phyloP scores from a whole-genome alignment of 2,329 filamentous ascomycete species.

The Trichothecium sympodiale region DNA sequence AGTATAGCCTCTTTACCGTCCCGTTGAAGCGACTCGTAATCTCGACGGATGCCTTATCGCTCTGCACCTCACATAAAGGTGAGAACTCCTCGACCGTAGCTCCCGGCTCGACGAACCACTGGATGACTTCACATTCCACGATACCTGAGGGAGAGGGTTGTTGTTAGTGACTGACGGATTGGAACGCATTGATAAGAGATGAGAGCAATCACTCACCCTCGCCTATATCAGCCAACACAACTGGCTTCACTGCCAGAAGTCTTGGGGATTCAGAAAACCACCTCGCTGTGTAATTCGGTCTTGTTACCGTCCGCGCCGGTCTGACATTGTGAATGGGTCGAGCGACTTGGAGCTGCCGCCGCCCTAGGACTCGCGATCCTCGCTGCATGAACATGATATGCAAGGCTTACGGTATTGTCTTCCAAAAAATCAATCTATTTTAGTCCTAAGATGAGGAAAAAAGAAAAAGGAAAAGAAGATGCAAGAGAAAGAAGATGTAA shows the following conservation, averaged over 20 bases:
- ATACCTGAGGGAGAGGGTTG: conserved; percentile 52
- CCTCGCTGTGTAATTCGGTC: conserved; percentile 21
- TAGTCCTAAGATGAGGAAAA: conserved; percentile 3
- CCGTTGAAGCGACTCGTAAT: conserved; percentile 95
- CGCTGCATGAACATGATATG: conserved; percentile 44
- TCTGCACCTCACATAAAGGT: conserved; percentile 94
- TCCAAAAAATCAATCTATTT: no score
- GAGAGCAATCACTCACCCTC: conserved; percentile 45
- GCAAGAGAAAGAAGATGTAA: not conserved
- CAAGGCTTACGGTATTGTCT: not conserved
- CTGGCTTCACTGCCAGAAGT: conserved; percentile 59
- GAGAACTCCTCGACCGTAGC: conserved; percentile 97
- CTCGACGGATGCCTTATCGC: conserved; percentile 83
- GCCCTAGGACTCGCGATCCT: conserved; percentile 33
- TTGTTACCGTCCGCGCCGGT: conserved; percentile 7
- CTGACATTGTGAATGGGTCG: no score
- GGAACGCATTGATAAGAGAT: not conserved
- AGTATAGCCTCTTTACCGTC: conserved; percentile 91
- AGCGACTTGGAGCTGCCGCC: conserved; percentile 27
- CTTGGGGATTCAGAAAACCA: conserved; percentile 40
- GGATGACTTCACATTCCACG: conserved; percentile 96
- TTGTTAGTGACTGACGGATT: not conserved
- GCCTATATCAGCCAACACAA: conserved; percentile 74
- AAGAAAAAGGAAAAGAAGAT: conserved; percentile 8
- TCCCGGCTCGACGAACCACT: conserved; percentile 97